phyloP scores from a whole-genome alignment of 129 eudicot species.

The Tagetes erecta region DNA sequence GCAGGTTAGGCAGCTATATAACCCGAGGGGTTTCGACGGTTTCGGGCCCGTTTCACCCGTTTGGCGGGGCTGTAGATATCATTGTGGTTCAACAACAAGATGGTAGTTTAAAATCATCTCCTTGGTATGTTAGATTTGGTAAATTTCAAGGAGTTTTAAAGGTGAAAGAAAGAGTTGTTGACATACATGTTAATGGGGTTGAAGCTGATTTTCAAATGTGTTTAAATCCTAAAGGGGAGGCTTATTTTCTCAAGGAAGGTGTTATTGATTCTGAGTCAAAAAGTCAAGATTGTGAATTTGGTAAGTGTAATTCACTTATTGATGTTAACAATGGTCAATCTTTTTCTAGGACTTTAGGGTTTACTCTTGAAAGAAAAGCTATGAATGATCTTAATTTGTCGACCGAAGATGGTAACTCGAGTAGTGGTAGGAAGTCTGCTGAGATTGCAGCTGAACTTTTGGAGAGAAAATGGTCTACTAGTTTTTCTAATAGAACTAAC shows the following conservation, averaged over 20 bases:
- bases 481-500: constrained; percentile 37
- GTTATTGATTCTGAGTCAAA: constrained; percentile 50
- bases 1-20: constrained; percentile 78
- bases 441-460: constrained; percentile 93
- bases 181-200: constrained; percentile 73
- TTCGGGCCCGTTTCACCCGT: constrained; percentile 88
- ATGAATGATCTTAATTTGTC: constrained; percentile 24
- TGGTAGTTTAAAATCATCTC: constrained; percentile 82
- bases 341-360: constrained; percentile 59
- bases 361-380: constrained; percentile 57
- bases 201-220: constrained; percentile 82
- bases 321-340: constrained; percentile 44
- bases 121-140: constrained; percentile 96
- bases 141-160: constrained; percentile 95
- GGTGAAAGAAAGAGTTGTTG: constrained; percentile 69
- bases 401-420: constrained; percentile 29
- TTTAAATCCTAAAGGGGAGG: constrained; percentile 81
- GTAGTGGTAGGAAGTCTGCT: constrained; percentile 49
- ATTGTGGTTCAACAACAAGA: constrained; percentile 87
- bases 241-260: constrained; percentile 66
- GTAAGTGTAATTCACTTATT: constrained; percentile 35
- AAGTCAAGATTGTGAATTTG: constrained; percentile 46
- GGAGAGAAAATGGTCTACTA: constrained; percentile 85
- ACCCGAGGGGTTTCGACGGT: constrained; percentile 73
- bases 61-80: constrained; percentile 92